Evolutionary conservation across 2,329 filamentous ascomycete species (phyloP), one percentile per base, ranked within the genome.

Genomic region (Paraphoma chrysanthemicola): DNA sequence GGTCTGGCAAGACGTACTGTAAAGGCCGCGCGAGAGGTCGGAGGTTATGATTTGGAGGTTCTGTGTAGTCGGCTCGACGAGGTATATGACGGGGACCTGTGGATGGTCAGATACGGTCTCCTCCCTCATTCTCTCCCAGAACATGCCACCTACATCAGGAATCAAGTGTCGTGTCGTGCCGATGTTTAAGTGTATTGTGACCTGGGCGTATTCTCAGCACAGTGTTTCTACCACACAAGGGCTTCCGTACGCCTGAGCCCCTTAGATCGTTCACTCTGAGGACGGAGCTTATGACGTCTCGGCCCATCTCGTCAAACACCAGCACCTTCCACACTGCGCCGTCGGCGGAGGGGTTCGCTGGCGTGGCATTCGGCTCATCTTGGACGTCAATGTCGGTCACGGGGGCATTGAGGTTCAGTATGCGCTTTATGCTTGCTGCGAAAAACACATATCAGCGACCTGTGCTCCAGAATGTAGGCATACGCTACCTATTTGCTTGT

Each of bases 201-300:
- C 57, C 66, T 71, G 53, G 54, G 46, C 52, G 92, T 84, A 97
- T 95, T 39, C 93, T 98, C 51, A 98, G 67, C 55, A 62, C 47
- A 17, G 43, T 44, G 17, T 17, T 42, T 47, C 12, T 31, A 39
- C 38, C 38, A 9, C 23, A 33, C 2, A 4, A 51, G 45, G 44
- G 36, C 42, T 17, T 49, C 7, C 47, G 23, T 68, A 69, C 91
- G n/a, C 96, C 95, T 87, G 95, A 93, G 59, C 90, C 87, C 61
- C 96, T 86, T 73, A 99, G 81, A 79, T 99, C 95, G 72, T 93
- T 97, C 61, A 99, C 95, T 56, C 93, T 86, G 63, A 99, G 83
- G 2, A 99, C 93, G 71, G 93, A 97, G 81, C 93, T 97, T 71
- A 99, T 97, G 56, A 99, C 91, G 85, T 98, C 93, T 75, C 93